These are phyloP conservation scores for Borovskyia barvae DNA, from an alignment of 208 protist genomes.

Conservation along the genomic window DNA sequence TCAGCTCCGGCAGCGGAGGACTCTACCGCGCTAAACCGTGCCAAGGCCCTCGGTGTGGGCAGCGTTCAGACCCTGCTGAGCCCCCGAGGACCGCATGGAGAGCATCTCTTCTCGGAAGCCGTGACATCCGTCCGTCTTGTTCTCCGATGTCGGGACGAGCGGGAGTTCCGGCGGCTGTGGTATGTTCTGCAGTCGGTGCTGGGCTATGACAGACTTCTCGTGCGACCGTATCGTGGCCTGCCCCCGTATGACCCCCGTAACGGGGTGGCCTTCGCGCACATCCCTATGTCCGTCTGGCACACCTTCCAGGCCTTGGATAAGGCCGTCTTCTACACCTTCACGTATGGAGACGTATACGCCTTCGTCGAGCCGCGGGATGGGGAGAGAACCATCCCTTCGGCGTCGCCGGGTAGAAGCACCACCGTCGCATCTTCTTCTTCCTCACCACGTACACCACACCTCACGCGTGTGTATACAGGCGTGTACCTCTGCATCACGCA, in stretches of 20 bases:
- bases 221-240: slow-evolving; percentile 43
- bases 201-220: slow-evolving; percentile 50
- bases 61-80: slow-evolving; percentile 11
- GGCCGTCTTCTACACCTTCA: slow-evolving; percentile 55
- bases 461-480: slow-evolving; percentile 15
- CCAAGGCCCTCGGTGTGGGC: neutral
- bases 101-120: neutral
- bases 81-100: neutral
- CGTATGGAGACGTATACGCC: slow-evolving; percentile 33
- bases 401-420: neutral
- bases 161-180: slow-evolving; percentile 49
- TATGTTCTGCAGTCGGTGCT: slow-evolving; percentile 48
- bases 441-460: neutral
- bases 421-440: neutral
- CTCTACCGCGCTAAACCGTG: neutral
- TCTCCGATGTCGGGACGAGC: slow-evolving; percentile 42
- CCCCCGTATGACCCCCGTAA: slow-evolving; percentile 68
- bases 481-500: slow-evolving; percentile 51
- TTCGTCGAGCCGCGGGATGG: neutral
- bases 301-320: slow-evolving; percentile 50
- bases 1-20: slow-evolving; percentile 7
- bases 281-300: slow-evolving; percentile 51
- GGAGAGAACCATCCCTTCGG: neutral
- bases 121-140: slow-evolving; percentile 16
- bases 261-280: slow-evolving; percentile 45